Evolutionary conservation across 2,329 filamentous ascomycete species (phyloP).

Genomic region (Pyrenochaeta sp.): DNA sequence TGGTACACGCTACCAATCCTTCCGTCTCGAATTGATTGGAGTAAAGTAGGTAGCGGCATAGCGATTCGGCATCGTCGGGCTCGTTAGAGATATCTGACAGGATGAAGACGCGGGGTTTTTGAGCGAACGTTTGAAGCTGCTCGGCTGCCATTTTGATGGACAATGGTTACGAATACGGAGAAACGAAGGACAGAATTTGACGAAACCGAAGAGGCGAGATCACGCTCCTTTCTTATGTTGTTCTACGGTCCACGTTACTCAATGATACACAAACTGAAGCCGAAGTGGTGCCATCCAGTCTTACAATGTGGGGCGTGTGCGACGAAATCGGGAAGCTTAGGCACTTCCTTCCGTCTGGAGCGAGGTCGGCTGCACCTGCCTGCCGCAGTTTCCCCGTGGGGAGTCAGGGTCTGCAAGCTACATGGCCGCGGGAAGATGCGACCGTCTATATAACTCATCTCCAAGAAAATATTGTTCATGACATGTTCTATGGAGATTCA

Average conservation of each 20-base stretch:
- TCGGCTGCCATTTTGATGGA: conserved; percentile 32
- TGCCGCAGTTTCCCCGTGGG: neutral
- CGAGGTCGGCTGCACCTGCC: conserved; percentile 24
- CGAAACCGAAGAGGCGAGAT: neutral
- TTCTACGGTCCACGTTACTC: conserved; percentile 24
- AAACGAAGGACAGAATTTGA: neutral
- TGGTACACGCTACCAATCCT: conserved; percentile 51
- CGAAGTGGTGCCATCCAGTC: conserved; percentile 27
- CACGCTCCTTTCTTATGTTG: conserved; percentile 14
- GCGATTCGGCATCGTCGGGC: conserved; percentile 50
- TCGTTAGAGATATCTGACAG: conserved; percentile 53
- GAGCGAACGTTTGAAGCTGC: conserved; percentile 36
- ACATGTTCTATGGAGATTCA: neutral
- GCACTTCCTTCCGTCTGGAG: conserved; percentile 25
- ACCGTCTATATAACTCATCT: too few relatives aligned
- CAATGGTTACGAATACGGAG: neutral
- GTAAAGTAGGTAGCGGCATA: conserved; percentile 50
- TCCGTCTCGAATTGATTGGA: conserved; percentile 51
- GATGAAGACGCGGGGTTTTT: conserved; percentile 52
- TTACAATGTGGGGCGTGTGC: conserved; percentile 23
- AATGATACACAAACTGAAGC: conserved; percentile 23
- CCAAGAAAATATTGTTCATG: too few relatives aligned
- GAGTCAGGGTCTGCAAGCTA: neutral
- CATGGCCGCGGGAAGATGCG: neutral
- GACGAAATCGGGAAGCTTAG: conserved; percentile 22